These are phyloP conservation scores for Trichoderma hamatum DNA, from an alignment of 2,329 filamentous ascomycete genomes.

Conservation along the genomic window DNA sequence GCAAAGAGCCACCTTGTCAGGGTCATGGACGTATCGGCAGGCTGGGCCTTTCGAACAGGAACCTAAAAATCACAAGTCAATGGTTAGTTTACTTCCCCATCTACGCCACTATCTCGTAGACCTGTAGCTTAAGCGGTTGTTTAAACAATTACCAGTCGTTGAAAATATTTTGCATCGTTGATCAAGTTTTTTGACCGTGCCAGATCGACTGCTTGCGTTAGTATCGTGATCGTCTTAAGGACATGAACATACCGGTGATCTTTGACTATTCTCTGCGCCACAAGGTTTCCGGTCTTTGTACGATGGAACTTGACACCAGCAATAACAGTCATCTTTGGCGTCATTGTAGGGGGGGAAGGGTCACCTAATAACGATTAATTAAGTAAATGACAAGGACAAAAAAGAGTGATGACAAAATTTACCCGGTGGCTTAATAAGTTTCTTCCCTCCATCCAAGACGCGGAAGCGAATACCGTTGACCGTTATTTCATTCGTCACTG, in stretches of 20 bases:
- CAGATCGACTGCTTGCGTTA: conserved; percentile 53
- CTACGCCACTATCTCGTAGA: conserved; percentile 43
- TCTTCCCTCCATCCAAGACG: conserved; percentile 77
- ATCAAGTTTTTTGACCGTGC: conserved; percentile 66
- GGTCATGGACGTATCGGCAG: conserved; percentile 83
- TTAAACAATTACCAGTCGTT: conserved; percentile 66
- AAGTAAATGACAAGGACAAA: too few species aligned
- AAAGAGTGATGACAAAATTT: conserved; percentile 30
- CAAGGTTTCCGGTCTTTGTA: conserved; percentile 85
- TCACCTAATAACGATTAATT: conserved; percentile 50
- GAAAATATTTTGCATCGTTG: conserved; percentile 74
- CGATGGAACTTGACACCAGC: conserved; percentile 82
- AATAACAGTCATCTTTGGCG: conserved; percentile 72
- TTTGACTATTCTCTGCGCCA: conserved; percentile 74
- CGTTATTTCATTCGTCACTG: conserved; percentile 61
- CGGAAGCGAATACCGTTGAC: conserved; percentile 75
- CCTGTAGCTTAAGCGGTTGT: conserved; percentile 29
- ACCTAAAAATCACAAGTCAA: conserved; percentile 58
- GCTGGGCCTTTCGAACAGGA: conserved; percentile 78
- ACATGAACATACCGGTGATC: conserved; percentile 68
- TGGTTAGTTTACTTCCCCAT: conserved; percentile 48
- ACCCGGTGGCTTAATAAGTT: conserved; percentile 76
- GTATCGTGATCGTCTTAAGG: conserved; percentile 36
- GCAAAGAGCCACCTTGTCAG: conserved; percentile 85
- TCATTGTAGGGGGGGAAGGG: conserved; percentile 63